A percentile compares a stretch with the other conserved stretches of the same genome.
Conservation (phyloP, 805 yeast species). For the Nakazawaea ishiwadae region DNA sequence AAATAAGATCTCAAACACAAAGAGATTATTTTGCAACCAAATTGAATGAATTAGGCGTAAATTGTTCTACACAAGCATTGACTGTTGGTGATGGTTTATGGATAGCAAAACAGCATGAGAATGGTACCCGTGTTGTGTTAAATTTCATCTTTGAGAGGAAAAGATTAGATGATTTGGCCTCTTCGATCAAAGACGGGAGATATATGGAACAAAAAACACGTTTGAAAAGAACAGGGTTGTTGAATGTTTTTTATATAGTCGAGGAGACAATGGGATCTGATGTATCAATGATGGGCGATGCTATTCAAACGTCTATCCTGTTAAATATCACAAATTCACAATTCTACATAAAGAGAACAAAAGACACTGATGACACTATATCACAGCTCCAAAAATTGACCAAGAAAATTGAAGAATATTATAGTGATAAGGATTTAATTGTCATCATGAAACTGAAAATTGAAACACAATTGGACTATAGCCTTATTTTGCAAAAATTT, state of each 20-base stretch:
- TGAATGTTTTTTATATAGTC: slow-evolving; percentile 66
- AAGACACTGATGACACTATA: slow-evolving; percentile 70
- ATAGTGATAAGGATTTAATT: slow-evolving; percentile 33
- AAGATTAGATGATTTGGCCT: slow-evolving; percentile 77
- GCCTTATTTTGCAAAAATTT: slow-evolving; percentile 34
- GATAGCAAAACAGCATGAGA: slow-evolving; percentile 67
- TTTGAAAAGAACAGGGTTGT: slow-evolving; percentile 62
- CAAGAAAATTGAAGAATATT: slow-evolving; percentile 33
- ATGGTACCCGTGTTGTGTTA: slow-evolving; percentile 61
- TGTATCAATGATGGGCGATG: slow-evolving; percentile 46
- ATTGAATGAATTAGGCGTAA: slow-evolving; percentile 43
- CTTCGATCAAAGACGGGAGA: slow-evolving; percentile 83
- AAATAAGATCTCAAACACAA: slow-evolving; percentile 62
- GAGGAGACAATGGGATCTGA: slow-evolving; percentile 64
- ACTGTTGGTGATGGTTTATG: slow-evolving; percentile 87
- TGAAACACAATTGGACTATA: slow-evolving; percentile 47
- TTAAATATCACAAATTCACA: slow-evolving; percentile 60
- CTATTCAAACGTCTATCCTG: slow-evolving; percentile 73
- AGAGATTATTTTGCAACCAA: slow-evolving; percentile 65
- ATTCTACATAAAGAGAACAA: slow-evolving; percentile 66
- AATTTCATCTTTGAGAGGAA: slow-evolving; percentile 89
- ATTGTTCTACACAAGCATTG: slow-evolving; percentile 50
- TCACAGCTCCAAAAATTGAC: slow-evolving; percentile 51
- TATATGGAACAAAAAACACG: slow-evolving; percentile 84
- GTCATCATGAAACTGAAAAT: slow-evolving; percentile 48